Base-by-base conservation (phyloP, 495 filamentous ascomycete genomes). In the Barbatosphaeria neglecta region DNA sequence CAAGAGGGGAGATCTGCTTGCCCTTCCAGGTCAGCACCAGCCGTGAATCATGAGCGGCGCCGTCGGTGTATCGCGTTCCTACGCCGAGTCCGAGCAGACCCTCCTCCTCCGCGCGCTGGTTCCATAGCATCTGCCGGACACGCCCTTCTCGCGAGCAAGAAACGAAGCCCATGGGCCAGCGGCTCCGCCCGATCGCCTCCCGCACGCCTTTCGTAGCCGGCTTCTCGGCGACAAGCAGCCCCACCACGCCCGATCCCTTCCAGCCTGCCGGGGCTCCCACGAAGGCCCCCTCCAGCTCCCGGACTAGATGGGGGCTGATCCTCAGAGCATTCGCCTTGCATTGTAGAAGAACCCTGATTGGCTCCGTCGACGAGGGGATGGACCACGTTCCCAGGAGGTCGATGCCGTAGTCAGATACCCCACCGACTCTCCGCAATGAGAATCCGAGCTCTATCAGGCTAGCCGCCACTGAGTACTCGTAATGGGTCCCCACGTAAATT, bases 201-300 rank as follows among this genome's bases (percentile, higher is more conserved):
- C 78, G 68, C 6, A 83, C 69, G 8, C 74, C 74, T 45, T 65
- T 67, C 1, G 75, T 79, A 6, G 76, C 73, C 15, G 60, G 53
- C 44, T 54, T 55, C 49, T 68, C 66, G 9, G 68, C 54, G 11
- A 75, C 77, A 49, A 94, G 57, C 10, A 92, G 50, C 0, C 77
- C 89, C 20, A 88, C 53, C 9, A 81, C 76, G 15, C 73, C 68
- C 8, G 61, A 55, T 8, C 72, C 73, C 41, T 78, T 67, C 81
- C 81, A 92, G 3, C 80, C 80, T 0, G 72, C 67, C 23, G 85
- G 86, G 28, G 83, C 82, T 16, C 77, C 77, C 3, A 71, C 70
- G 52, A 90, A 81, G 0, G 86, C 76, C 11, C 90, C 92, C 57
- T 95, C 87, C 0, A 96, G 73, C 68, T 96, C 92, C 18, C 92